Evolutionary conservation across 2,329 filamentous ascomycete species (phyloP).

Genomic region (Trichoderma sp.): DNA sequence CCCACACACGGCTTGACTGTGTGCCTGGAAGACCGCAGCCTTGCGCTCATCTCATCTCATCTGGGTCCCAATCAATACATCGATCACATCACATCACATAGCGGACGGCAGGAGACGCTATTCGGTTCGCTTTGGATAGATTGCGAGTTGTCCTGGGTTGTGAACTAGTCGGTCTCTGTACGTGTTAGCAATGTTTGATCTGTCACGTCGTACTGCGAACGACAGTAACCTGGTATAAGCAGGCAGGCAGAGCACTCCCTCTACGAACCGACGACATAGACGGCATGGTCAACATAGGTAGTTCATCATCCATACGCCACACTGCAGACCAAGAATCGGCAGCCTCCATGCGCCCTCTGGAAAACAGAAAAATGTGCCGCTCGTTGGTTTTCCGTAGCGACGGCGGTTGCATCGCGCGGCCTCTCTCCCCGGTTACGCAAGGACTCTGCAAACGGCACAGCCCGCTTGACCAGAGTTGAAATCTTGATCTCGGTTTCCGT

Average conservation of each 20-base stretch:
- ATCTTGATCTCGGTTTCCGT: constrained; percentile 23
- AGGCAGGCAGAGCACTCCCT: not conserved
- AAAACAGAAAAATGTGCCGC: not conserved
- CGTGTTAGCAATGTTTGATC: not conserved
- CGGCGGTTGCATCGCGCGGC: constrained; percentile 14
- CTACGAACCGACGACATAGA: too few relatives aligned
- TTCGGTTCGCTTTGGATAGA: constrained; percentile 18
- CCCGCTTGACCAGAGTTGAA: constrained; percentile 1
- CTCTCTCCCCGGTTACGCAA: not conserved
- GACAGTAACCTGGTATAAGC: not conserved
- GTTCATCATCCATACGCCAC: not conserved
- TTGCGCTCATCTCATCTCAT: not conserved
- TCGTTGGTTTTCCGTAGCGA: constrained; percentile 1
- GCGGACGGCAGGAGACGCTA: not conserved
- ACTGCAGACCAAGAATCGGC: constrained; percentile 1
- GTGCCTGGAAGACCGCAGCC: constrained; percentile 1
- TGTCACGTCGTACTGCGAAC: not conserved
- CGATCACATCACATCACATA: not conserved
- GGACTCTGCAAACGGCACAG: not conserved
- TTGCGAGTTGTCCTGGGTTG: not conserved
- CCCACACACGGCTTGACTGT: not conserved
- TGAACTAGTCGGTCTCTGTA: not conserved
- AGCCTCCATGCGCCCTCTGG: not conserved
- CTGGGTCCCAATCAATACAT: not conserved
- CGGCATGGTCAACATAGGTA: too few relatives aligned